phyloP scores from a whole-genome alignment of 352 stramenopile genomes.

The Pythium coloratum region DNA sequence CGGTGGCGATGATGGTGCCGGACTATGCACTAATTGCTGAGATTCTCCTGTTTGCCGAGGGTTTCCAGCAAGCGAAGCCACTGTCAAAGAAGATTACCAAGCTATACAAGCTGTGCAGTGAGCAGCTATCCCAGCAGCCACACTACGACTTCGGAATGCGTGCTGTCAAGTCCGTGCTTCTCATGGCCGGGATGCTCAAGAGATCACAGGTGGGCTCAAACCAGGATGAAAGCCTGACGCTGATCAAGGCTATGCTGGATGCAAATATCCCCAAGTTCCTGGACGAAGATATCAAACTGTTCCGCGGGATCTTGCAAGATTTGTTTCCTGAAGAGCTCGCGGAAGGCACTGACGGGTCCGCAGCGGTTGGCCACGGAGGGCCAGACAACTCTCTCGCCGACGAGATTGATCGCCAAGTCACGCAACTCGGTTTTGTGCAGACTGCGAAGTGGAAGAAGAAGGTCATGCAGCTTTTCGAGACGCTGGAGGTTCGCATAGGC shows the following conservation, averaged over 20 bases:
- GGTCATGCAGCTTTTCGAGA: constrained; percentile 91
- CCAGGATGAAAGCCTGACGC: constrained; percentile 65
- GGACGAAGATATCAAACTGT: constrained; percentile 86
- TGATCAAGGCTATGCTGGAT: constrained; percentile 94
- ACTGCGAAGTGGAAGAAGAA: constrained; percentile 83
- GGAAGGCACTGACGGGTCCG: neutral
- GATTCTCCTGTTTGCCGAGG: constrained; percentile 82
- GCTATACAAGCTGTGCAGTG: constrained; percentile 81
- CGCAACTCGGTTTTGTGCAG: constrained; percentile 52
- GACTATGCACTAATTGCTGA: constrained; percentile 84
- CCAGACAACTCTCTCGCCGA: constrained; percentile 8
- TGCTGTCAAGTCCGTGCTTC: constrained; percentile 80
- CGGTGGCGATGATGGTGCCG: constrained; percentile 89
- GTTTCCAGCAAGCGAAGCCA: constrained; percentile 65
- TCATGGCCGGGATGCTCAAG: constrained; percentile 73
- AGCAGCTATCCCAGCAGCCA: constrained; percentile 81
- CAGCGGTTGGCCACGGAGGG: neutral
- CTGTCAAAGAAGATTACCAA: constrained; percentile 73
- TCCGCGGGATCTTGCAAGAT: constrained; percentile 87
- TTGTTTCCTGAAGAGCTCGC: constrained; percentile 69
- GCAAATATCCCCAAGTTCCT: constrained; percentile 92
- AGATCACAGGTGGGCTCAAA: constrained; percentile 24
- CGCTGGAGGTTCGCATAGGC: constrained; percentile 90
- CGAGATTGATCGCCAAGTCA: constrained; percentile 78
- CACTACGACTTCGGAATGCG: constrained; percentile 92